phyloP scores from a whole-genome alignment of 1,139 yeast genomes.

The Yamadazyma kanchanaburiensis region DNA sequence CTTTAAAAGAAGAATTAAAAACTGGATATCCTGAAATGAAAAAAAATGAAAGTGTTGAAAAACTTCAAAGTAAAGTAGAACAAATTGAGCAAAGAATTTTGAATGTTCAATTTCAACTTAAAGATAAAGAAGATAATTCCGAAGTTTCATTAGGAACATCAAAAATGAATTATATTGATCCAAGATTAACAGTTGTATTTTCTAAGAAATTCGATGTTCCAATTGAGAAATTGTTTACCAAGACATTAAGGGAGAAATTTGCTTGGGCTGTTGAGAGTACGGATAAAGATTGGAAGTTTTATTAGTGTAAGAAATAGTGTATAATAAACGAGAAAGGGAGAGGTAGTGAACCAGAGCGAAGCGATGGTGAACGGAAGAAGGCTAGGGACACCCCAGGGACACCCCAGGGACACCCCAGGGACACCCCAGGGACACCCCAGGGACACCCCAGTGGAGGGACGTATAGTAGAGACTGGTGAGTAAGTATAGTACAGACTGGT shows the following conservation, averaged over 20 bases:
- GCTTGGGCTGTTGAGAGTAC: slow-evolving; percentile 94
- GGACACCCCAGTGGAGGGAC: too few species aligned
- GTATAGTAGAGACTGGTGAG: too few species aligned
- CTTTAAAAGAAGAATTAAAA: slow-evolving; percentile 57
- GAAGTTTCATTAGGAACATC: slow-evolving; percentile 93
- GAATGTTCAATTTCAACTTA: slow-evolving; percentile 68
- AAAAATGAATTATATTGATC: slow-evolving; percentile 93
- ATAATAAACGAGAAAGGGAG: too few species aligned
- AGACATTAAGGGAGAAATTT: slow-evolving; percentile 87
- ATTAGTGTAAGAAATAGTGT: slow-evolving; percentile 3
- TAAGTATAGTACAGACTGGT: too few species aligned
- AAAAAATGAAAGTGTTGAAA: slow-evolving; percentile 59
- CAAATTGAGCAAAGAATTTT: slow-evolving; percentile 68
- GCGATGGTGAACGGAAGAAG: too few species aligned
- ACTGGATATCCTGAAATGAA: slow-evolving; percentile 60
- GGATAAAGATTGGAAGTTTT: slow-evolving; percentile 86
- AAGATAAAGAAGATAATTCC: slow-evolving; percentile 92
- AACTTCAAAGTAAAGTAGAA: slow-evolving; percentile 69
- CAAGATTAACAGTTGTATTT: slow-evolving; percentile 86
- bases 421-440: too few species aligned
- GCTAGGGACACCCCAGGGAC: too few species aligned
- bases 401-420: too few species aligned
- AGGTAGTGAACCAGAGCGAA: too few species aligned
- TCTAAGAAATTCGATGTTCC: slow-evolving; percentile 86
- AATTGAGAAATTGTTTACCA: slow-evolving; percentile 86